These are phyloP conservation scores for Royoungia palumana DNA, from an alignment of 768 basidiomycete genomes.

Conservation along the genomic window DNA sequence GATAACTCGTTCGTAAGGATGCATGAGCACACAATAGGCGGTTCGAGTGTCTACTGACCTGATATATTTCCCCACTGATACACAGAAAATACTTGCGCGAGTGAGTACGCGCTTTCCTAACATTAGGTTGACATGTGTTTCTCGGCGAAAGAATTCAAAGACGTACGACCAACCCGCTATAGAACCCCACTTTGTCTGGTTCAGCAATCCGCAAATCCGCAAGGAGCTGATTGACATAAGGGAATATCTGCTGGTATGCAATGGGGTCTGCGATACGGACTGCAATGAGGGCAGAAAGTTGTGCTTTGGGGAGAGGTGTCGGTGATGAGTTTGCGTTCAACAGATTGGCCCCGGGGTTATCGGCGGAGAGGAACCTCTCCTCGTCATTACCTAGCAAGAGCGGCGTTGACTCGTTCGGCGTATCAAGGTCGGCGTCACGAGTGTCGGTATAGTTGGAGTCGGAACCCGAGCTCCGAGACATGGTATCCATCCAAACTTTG, in stretches of 20 bases:
- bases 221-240: slow-evolving; percentile 67
- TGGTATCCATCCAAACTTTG: background rate
- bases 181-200: slow-evolving; percentile 57
- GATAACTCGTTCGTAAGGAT: background rate
- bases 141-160: slow-evolving; percentile 9
- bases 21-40: too few relatives aligned
- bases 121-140: background rate
- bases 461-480: background rate
- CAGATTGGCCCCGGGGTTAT: too few relatives aligned
- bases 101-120: slow-evolving; percentile 61
- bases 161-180: slow-evolving; percentile 58
- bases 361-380: background rate
- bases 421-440: background rate
- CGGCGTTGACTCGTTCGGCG: slow-evolving; percentile 11
- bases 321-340: background rate
- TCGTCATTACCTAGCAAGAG: slow-evolving; percentile 12
- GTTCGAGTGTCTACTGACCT: slow-evolving; percentile 26
- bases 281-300: slow-evolving; percentile 38
- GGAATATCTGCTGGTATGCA: slow-evolving; percentile 58
- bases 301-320: slow-evolving; percentile 42
- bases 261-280: slow-evolving; percentile 58
- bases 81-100: slow-evolving; percentile 57
- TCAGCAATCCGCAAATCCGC: slow-evolving; percentile 49
- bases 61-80: slow-evolving; percentile 61
- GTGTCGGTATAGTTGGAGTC: background rate